These are phyloP conservation scores for Plasmodium cynomolgi DNA, from an alignment of 169 alveolate genomes.

Conservation along the genomic window DNA sequence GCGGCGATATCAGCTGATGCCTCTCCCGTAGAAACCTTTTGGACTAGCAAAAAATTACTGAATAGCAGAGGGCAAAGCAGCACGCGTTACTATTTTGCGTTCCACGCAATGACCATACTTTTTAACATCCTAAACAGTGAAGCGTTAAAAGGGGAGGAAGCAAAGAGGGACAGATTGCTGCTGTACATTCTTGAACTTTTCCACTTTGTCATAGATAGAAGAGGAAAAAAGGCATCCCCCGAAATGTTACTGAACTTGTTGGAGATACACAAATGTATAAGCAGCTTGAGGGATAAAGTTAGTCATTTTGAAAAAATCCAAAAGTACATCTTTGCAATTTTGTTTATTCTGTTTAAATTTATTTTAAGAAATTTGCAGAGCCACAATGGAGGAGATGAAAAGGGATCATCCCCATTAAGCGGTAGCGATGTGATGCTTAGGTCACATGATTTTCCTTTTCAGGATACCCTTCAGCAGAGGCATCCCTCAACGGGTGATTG, in stretches of 20 bases:
- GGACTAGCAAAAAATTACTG: not conserved
- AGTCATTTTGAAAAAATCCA: not conserved
- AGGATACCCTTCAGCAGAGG: not conserved
- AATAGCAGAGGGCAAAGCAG: conserved; percentile 8
- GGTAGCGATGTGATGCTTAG: not conserved
- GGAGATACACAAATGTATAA: conserved; percentile 18
- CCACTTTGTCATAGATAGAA: conserved; percentile 3
- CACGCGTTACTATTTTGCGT: conserved; percentile 30
- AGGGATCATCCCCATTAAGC: not conserved
- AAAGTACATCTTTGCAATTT: conserved; percentile 18
- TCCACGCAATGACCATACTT: conserved; percentile 33
- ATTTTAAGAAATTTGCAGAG: conserved; percentile 10
- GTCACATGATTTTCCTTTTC: not conserved
- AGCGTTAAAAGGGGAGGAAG: not conserved
- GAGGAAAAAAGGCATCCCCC: not conserved
- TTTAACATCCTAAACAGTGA: conserved; percentile 12
- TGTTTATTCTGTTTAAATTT: conserved; percentile 18
- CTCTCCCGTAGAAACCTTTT: not conserved
- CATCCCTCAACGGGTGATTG: not conserved
- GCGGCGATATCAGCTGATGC: not conserved
- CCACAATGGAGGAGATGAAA: not conserved
- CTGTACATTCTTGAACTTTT: conserved; percentile 7
- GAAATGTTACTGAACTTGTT: conserved; percentile 12
- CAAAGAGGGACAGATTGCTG: not conserved
- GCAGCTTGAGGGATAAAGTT: conserved; percentile 1